Percentiles rank a stretch among this genome's conserved stretches.
These are phyloP conservation scores for Dacryopinax spathularia DNA, from an alignment of 768 basidiomycete genomes.

Conservation along the genomic window DNA sequence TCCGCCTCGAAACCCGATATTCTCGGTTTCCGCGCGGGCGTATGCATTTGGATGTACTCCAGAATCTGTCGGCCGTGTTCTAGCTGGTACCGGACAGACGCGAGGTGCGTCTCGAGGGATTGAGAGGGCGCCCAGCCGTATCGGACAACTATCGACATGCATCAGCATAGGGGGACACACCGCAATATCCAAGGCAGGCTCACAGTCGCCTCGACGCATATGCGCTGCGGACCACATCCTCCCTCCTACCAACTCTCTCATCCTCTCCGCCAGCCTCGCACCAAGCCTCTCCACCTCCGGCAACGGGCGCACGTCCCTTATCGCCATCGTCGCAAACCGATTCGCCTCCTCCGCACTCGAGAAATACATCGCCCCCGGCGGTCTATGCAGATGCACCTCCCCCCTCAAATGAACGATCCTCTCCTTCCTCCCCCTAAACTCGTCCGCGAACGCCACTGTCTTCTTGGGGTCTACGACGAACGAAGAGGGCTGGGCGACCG, in stretches of 20 bases:
- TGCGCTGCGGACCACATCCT: constrained; percentile 10
- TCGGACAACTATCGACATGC: constrained; percentile 15
- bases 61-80: constrained; percentile 18
- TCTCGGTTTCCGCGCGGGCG: neutral
- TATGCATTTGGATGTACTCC: neutral
- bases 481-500: neutral
- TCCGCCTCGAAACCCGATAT: neutral
- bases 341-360: neutral
- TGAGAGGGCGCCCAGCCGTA: constrained; percentile 26
- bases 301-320: neutral
- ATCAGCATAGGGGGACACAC: neutral
- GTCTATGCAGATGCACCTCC: neutral
- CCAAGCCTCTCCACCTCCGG: neutral
- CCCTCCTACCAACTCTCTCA: neutral
- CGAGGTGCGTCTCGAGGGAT: constrained; percentile 25
- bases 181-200: neutral
- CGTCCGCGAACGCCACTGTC: neutral
- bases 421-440: neutral
- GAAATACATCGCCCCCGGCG: constrained; percentile 7
- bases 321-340: neutral
- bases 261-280: neutral
- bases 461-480: neutral
- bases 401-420: neutral
- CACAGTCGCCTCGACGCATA: constrained; percentile 8
- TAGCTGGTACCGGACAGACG: constrained; percentile 22